phyloP scores from a whole-genome alignment of 257 asterid species.

The Solanum arcanum region DNA sequence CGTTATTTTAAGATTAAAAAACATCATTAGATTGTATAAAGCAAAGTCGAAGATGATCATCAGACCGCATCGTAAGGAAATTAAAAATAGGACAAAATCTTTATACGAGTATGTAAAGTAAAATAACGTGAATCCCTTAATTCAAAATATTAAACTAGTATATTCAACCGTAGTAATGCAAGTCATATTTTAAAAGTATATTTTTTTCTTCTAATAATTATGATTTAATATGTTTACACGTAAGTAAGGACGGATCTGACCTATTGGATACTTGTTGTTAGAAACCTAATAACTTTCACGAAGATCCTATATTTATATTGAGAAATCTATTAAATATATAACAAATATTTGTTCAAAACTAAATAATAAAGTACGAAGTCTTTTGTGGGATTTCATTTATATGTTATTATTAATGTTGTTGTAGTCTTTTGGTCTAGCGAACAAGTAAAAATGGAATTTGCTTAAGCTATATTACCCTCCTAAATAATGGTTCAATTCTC shows the following conservation, averaged over 20 bases:
- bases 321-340: background rate
- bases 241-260: background rate
- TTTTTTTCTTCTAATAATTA: no score
- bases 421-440: background rate
- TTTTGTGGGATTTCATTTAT: no score
- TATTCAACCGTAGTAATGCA: background rate
- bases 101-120: background rate
- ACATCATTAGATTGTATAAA: background rate
- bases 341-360: no score
- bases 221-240: background rate
- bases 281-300: no score
- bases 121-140: background rate
- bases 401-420: no score
- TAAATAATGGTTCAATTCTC: no score
- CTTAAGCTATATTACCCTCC: background rate
- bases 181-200: background rate
- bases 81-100: background rate
- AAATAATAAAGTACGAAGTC: no score
- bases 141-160: background rate
- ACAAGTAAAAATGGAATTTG: no score
- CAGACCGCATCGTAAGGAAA: background rate
- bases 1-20: background rate
- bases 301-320: background rate
- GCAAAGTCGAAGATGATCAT: background rate
- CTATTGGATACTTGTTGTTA: no score